Percentiles rank a stretch among this genome's conserved stretches.
Evolutionary conservation across 1,284 basidiomycete species (phyloP).

Genomic region (Pterulicium gracile): DNA sequence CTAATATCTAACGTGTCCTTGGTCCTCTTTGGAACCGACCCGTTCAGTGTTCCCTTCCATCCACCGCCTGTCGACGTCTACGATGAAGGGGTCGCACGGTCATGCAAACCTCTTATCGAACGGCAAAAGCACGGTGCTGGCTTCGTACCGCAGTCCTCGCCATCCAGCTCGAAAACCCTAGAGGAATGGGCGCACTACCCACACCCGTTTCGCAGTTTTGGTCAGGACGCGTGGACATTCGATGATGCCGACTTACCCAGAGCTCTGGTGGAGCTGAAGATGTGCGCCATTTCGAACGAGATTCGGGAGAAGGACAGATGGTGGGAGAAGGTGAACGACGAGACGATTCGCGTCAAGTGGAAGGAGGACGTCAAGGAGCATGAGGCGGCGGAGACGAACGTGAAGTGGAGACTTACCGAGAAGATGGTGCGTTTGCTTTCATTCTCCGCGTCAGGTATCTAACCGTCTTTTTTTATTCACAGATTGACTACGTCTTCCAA

Average conservation of each 20-base stretch:
- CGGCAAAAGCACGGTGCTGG: too few species aligned
- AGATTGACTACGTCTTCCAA: slow-evolving; percentile 12
- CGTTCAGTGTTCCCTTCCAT: too few species aligned
- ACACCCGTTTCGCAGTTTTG: too few species aligned
- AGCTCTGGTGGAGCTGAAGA: slow-evolving; percentile 9
- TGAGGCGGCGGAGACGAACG: slow-evolving; percentile 6
- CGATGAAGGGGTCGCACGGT: too few species aligned
- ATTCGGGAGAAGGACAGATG: slow-evolving; percentile 12
- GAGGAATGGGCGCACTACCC: too few species aligned
- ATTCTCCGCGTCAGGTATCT: not conserved
- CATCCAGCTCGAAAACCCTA: too few species aligned
- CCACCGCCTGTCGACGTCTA: too few species aligned
- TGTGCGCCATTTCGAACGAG: slow-evolving; percentile 9
- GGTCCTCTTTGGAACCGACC: too few species aligned
- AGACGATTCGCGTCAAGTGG: slow-evolving; percentile 9
- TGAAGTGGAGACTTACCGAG: slow-evolving; percentile 9
- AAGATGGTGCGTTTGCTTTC: slow-evolving; percentile 9
- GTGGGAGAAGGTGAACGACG: slow-evolving; percentile 12
- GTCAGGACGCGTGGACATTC: too few species aligned
- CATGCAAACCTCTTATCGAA: too few species aligned
- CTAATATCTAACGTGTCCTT: too few species aligned
- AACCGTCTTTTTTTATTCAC: not conserved
- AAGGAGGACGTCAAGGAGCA: slow-evolving; percentile 7
- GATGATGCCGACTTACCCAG: not conserved
- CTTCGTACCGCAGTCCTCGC: too few species aligned